Evolutionary conservation across 306 rosid species (phyloP).

Genomic region (Vigna trinervia): DNA sequence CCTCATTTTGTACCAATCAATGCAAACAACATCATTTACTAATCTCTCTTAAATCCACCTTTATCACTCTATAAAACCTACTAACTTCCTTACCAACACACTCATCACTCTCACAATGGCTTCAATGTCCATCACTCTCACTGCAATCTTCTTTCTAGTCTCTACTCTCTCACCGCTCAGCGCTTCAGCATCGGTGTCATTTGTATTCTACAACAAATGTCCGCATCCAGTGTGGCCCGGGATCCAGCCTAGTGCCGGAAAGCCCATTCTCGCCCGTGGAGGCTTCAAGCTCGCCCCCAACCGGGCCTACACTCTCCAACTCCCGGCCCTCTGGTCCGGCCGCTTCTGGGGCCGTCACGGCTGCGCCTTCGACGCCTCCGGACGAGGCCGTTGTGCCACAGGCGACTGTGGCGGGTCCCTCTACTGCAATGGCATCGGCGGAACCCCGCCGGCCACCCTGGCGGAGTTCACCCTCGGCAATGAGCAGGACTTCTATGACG

Average conservation of each 20-base stretch:
- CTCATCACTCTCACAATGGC: slow-evolving; percentile 46
- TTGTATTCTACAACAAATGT: slow-evolving; percentile 77
- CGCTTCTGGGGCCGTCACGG: slow-evolving; percentile 99
- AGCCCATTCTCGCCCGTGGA: slow-evolving; percentile 80
- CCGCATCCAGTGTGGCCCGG: slow-evolving; percentile 94
- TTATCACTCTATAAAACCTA: not conserved
- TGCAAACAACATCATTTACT: not conserved
- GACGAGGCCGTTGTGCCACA: slow-evolving; percentile 84
- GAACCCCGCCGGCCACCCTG: slow-evolving; percentile 83
- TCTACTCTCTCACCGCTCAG: slow-evolving; percentile 26
- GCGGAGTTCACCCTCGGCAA: slow-evolving; percentile 88
- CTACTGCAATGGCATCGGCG: slow-evolving; percentile 87
- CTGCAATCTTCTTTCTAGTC: slow-evolving; percentile 49
- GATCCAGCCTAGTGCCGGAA: slow-evolving; percentile 86
- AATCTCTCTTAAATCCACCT: not conserved
- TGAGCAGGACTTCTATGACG: slow-evolving; percentile 93
- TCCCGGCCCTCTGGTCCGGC: slow-evolving; percentile 94
- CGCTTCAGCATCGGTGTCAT: slow-evolving; percentile 50
- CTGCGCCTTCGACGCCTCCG: slow-evolving; percentile 81
- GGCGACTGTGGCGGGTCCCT: slow-evolving; percentile 94
- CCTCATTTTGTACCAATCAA: too few species aligned
- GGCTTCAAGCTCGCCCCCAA: slow-evolving; percentile 77
- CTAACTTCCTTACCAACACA: not conserved
- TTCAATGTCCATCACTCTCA: slow-evolving; percentile 25
- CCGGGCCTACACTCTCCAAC: slow-evolving; percentile 62